Base-by-base conservation (phyloP, 2,329 filamentous ascomycete species). In the Pseudopyricularia cyperi region DNA sequence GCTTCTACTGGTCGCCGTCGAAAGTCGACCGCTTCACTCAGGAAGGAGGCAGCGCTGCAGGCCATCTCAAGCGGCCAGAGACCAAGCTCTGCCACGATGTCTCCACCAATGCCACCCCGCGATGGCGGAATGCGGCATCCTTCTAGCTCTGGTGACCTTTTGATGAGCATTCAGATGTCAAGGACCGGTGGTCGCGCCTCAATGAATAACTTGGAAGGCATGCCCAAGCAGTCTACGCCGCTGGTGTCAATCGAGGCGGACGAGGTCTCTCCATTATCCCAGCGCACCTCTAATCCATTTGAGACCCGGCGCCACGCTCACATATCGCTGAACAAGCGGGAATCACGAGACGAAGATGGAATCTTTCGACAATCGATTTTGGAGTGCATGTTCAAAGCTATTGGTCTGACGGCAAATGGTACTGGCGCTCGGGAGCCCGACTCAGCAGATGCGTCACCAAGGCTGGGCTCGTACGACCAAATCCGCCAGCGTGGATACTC, bases 331-430 rank as follows among this genome's bases (percentile, higher is more conserved):
- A 85, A 89, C 59, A 79, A 85, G 5, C 82, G 90, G 57, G 89
- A 96, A 52, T 85, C 87, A 0, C 70, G 89, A 7, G 88, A 95
- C 57, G 93, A 97, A 63, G 91, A 96, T 60, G 80, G 84, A 47
- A 68, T 95, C 7, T 97, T 98, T 66, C 78, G 94, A 39, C 83
- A 89, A 54, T 94, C 89, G 0, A 89, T 98, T 15, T 70, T 97
- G 22, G 89, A 95, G 58, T 97, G 93, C 63, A 95, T 98, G 71
- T 91, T 95, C 68, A 96, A 91, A 63, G 86, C 89, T 0, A 85
- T 98, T 55, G 93, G 93, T 0, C 70, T 98, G 52, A 85, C 83
- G 19, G 80, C 82, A 32, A 77, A 75, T 3, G 82, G 82, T 34
- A 79, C 83, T 53, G 74, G 77, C 0, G 72, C 85, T 0, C 77